These are phyloP conservation scores for Colletotrichum chrysophilum DNA, from an alignment of 2,329 filamentous ascomycete species.

Conservation along the genomic window DNA sequence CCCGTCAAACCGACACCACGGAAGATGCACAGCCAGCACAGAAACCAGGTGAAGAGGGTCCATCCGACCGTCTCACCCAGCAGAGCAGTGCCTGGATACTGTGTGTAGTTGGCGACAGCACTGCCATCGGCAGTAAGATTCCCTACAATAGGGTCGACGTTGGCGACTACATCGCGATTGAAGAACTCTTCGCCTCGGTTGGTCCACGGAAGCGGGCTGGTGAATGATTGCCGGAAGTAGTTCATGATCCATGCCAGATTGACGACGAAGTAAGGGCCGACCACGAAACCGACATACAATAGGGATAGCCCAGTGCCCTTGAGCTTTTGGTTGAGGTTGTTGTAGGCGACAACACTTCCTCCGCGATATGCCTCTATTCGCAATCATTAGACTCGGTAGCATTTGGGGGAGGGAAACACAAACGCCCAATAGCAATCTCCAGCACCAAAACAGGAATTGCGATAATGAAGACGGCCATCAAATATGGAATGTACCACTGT, in stretches of 20 bases:
- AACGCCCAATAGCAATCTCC: conserved; percentile 71
- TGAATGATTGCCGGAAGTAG: conserved; percentile 62
- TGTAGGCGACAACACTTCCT: conserved; percentile 59
- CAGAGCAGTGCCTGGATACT: conserved; percentile 50
- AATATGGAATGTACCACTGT: conserved; percentile 65
- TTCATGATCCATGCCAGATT: conserved; percentile 65
- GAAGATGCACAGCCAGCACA: conserved; percentile 65
- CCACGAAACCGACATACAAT: conserved; percentile 57
- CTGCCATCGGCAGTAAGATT: conserved; percentile 39
- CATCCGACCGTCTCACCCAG: conserved; percentile 63
- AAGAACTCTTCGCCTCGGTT: conserved; percentile 58
- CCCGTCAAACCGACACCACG: conserved; percentile 63
- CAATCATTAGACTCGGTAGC: not conserved
- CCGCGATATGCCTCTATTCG: conserved; percentile 55
- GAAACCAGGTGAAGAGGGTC: conserved; percentile 62
- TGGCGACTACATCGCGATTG: conserved; percentile 51
- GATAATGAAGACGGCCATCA: conserved; percentile 59
- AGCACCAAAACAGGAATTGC: conserved; percentile 61
- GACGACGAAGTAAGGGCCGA: conserved; percentile 62
- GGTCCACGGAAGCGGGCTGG: conserved; percentile 59
- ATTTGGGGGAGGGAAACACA: not conserved
- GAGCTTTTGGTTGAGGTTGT: conserved; percentile 56
- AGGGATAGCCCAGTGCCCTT: conserved; percentile 59
- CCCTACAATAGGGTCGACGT: conserved; percentile 46
- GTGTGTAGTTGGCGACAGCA: conserved; percentile 37